phyloP scores from a whole-genome alignment of 2,329 filamentous ascomycete genomes.

The Fusarium coicis region DNA sequence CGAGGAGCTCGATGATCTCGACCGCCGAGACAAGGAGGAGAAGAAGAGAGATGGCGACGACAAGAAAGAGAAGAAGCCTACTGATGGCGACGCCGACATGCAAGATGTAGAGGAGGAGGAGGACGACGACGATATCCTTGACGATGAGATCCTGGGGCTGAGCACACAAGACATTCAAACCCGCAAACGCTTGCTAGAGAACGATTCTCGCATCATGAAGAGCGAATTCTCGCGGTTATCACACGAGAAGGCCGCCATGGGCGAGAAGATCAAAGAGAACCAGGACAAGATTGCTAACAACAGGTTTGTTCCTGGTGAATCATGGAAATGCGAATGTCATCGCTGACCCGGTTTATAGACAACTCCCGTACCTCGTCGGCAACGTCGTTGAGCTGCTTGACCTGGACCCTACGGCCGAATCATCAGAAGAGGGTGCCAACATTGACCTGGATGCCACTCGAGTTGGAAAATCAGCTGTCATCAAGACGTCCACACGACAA shows the following conservation, averaged over 20 bases:
- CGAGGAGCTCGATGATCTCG: constrained; percentile 90
- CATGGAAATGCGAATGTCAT: not conserved
- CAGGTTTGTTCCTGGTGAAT: constrained; percentile 67
- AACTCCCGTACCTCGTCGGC: constrained; percentile 97
- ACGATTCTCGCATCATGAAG: constrained; percentile 98
- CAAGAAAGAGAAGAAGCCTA: constrained; percentile 56
- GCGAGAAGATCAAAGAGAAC: constrained; percentile 99
- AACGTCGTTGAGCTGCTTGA: constrained; percentile 98
- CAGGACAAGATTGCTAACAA: constrained; percentile 99
- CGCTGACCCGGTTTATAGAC: constrained; percentile 62
- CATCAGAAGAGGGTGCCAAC: constrained; percentile 96
- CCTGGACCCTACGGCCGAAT: constrained; percentile 94
- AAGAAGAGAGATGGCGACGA: constrained; percentile 57
- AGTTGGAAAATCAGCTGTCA: constrained; percentile 97
- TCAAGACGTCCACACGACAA: constrained; percentile 98
- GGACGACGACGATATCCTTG: constrained; percentile 83
- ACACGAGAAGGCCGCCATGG: constrained; percentile 96
- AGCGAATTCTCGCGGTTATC: constrained; percentile 94
- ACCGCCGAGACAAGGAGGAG: constrained; percentile 82
- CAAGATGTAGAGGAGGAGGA: constrained; percentile 76
- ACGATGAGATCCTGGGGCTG: constrained; percentile 91
- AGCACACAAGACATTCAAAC: constrained; percentile 96
- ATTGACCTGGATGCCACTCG: constrained; percentile 97
- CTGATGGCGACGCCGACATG: constrained; percentile 88
- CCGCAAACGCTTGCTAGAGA: constrained; percentile 90